Conservation (phyloP, 805 yeast genomes). For the Candida piceae region DNA sequence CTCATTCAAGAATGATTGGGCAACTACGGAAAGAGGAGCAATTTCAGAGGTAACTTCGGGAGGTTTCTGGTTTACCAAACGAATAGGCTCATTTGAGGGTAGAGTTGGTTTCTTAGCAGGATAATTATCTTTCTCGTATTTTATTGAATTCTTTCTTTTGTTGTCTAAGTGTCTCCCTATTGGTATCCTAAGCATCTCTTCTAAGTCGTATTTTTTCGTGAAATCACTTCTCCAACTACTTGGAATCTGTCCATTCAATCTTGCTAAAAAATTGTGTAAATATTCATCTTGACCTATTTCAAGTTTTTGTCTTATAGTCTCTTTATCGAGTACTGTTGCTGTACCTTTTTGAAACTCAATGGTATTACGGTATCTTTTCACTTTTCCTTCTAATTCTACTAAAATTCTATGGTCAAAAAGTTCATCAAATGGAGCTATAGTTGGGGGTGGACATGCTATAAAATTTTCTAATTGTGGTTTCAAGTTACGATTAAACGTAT, state of each 20-base stretch:
- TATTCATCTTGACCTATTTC: constrained; percentile 8
- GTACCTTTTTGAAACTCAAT: constrained; percentile 18
- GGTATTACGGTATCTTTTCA: constrained; percentile 11
- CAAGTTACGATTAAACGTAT: constrained; percentile 3
- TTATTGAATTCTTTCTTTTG: neutral
- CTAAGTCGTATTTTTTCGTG: constrained; percentile 3
- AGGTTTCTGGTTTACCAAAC: neutral
- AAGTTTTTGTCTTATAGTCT: constrained; percentile 6
- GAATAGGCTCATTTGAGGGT: neutral
- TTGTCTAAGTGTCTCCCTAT: neutral
- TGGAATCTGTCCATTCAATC: constrained; percentile 12
- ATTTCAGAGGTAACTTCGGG: neutral
- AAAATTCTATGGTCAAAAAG: constrained; percentile 14
- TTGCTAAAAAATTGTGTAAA: constrained; percentile 13
- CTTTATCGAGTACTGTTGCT: constrained; percentile 7
- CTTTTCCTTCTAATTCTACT: constrained; percentile 15
- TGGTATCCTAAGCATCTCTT: neutral
- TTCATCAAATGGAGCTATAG: constrained; percentile 9
- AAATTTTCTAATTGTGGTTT: constrained; percentile 2
- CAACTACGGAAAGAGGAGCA: neutral
- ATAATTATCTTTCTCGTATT: neutral
- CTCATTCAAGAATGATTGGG: neutral
- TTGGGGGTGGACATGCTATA: constrained; percentile 7
- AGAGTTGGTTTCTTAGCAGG: neutral
- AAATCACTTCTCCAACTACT: constrained; percentile 9